Conservation (phyloP, 2,329 filamentous ascomycete species). For the Aspergillus unguis region DNA sequence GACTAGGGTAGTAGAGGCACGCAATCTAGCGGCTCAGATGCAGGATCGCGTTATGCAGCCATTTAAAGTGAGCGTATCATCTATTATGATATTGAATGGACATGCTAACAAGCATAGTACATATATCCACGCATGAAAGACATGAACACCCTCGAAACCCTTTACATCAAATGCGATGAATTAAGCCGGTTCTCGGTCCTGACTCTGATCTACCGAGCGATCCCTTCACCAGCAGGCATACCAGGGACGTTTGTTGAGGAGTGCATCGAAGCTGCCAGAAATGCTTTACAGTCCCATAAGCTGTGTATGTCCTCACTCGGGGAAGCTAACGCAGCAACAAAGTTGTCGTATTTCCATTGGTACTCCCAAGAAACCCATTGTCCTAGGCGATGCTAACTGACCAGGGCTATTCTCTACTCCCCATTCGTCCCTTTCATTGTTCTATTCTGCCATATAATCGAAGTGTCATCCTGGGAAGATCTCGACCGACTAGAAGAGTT, state of each 20-base stretch:
- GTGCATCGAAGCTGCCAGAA: constrained; percentile 38
- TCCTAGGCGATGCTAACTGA: not conserved
- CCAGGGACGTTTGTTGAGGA: constrained; percentile 33
- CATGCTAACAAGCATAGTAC: constrained; percentile 3
- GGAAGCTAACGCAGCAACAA: constrained; percentile 26
- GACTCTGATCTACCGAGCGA: constrained; percentile 40
- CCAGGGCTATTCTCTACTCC: constrained; percentile 40
- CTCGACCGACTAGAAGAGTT: constrained; percentile 56
- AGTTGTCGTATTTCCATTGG: constrained; percentile 38
- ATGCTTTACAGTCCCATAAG: constrained; percentile 34
- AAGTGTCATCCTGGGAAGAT: constrained; percentile 53
- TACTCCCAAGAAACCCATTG: constrained; percentile 13
- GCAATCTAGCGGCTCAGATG: constrained; percentile 29
- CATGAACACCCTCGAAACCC: not conserved
- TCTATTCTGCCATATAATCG: constrained; percentile 49
- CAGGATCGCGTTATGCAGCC: constrained; percentile 26
- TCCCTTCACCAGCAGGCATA: constrained; percentile 30
- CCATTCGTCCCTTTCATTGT: constrained; percentile 52
- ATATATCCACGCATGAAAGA: constrained; percentile 1
- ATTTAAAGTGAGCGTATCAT: constrained; percentile 23
- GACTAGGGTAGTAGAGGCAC: constrained; percentile 27
- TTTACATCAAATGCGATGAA: constrained; percentile 33
- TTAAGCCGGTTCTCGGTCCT: constrained; percentile 36
- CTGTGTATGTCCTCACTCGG: constrained; percentile 25
- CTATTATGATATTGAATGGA: not conserved